Conservation (phyloP, 2,329 filamentous ascomycete species). For the Scytalidium sp. region DNA sequence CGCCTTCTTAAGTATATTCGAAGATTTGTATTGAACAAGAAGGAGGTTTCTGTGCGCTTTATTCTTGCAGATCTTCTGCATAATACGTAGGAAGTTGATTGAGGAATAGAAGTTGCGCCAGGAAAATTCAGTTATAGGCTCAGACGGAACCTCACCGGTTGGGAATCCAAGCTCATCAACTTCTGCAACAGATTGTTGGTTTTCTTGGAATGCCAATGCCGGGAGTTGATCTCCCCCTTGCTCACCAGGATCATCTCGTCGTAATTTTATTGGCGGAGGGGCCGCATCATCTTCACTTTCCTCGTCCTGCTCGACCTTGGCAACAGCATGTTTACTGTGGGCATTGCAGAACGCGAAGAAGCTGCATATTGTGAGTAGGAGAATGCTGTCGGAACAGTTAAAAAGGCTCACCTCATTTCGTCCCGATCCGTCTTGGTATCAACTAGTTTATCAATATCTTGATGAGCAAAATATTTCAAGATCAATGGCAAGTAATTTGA, state of each 20-base stretch:
- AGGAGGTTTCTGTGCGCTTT: slow-evolving; percentile 94
- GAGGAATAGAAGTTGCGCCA: slow-evolving; percentile 93
- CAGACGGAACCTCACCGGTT: slow-evolving; percentile 62
- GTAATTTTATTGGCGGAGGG: slow-evolving; percentile 75
- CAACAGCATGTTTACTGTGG: slow-evolving; percentile 48
- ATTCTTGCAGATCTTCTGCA: slow-evolving; percentile 96
- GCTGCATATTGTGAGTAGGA: slow-evolving; percentile 40
- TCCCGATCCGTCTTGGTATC: slow-evolving; percentile 81
- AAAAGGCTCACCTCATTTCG: slow-evolving; percentile 67
- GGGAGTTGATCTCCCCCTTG: slow-evolving; percentile 36
- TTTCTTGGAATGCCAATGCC: slow-evolving; percentile 26
- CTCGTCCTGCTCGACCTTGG: slow-evolving; percentile 26
- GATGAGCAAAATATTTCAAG: slow-evolving; percentile 88
- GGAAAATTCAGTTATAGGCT: slow-evolving; percentile 85
- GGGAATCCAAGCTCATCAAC: slow-evolving; percentile 90
- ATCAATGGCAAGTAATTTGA: slow-evolving; percentile 93
- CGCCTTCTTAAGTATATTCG: slow-evolving; percentile 85
- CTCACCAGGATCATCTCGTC: slow-evolving; percentile 41
- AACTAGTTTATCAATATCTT: slow-evolving; percentile 87
- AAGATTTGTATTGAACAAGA: slow-evolving; percentile 93
- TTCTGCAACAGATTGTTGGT: slow-evolving; percentile 33
- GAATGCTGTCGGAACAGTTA: background rate
- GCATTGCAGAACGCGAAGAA: slow-evolving; percentile 90
- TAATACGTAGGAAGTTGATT: slow-evolving; percentile 91
- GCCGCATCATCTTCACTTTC: slow-evolving; percentile 66